These are phyloP conservation scores for Aspergillus sclerotioniger DNA, from an alignment of 495 filamentous ascomycete species.

Conservation along the genomic window DNA sequence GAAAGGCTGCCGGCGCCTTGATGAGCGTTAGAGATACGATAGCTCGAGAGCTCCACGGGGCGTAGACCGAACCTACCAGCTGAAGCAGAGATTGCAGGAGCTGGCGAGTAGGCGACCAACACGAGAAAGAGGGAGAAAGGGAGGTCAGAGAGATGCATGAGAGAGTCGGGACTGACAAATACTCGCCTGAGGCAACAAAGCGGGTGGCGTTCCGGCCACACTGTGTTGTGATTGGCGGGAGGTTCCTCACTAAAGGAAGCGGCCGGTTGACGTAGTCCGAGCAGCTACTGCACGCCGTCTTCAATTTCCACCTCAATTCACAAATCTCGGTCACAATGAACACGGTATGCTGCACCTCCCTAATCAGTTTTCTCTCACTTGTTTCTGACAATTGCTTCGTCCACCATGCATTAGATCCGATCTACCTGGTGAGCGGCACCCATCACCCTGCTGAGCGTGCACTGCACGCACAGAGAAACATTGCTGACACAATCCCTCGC, in stretches of 20 bases:
- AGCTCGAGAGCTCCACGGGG: conserved; percentile 5
- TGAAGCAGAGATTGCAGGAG: not conserved
- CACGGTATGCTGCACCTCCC: conserved; percentile 37
- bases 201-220: not conserved
- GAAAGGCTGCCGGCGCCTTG: conserved; percentile 26
- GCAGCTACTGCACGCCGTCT: conserved; percentile 10
- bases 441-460: not conserved
- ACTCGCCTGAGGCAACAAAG: conserved; percentile 25
- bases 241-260: not conserved
- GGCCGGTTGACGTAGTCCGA: conserved; percentile 33
- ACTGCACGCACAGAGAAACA: not conserved
- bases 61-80: not conserved
- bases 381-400: not conserved
- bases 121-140: conserved; percentile 1
- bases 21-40: conserved; percentile 6
- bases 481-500: conserved; percentile 24
- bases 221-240: conserved; percentile 2
- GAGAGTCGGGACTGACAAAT: conserved; percentile 1
- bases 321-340: conserved; percentile 36
- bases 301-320: conserved; percentile 11
- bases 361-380: not conserved
- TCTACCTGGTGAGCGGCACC: conserved; percentile 50
- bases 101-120: not conserved
- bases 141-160: conserved; percentile 6
- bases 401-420: conserved; percentile 37